phyloP scores from a whole-genome alignment of 106 monocot species.

The Cymbidium sinense region DNA sequence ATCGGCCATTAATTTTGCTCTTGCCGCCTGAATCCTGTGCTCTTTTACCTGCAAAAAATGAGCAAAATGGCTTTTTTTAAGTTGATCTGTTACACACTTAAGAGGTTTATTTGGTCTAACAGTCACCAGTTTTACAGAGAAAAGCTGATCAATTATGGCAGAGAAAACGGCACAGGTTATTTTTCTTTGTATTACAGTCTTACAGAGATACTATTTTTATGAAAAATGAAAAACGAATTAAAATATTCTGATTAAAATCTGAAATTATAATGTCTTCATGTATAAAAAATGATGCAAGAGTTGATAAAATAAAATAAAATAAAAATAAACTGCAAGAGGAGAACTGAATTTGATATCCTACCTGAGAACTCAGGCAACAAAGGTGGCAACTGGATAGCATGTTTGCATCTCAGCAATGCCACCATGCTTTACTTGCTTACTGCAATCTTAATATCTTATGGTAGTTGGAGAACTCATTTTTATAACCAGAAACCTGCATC shows the following conservation, averaged over 20 bases:
- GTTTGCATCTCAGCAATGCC: background rate
- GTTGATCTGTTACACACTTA: background rate
- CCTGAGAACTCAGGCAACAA: background rate
- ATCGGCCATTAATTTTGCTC: background rate
- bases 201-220: no score
- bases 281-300: background rate
- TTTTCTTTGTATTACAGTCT: no score
- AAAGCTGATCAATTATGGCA: no score
- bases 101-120: no score
- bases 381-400: background rate
- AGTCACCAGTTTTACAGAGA: no score
- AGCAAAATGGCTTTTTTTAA: background rate
- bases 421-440: background rate
- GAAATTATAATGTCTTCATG: background rate
- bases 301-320: background rate
- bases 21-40: background rate
- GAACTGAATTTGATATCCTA: background rate
- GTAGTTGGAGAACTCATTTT: background rate
- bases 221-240: no score
- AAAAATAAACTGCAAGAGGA: background rate
- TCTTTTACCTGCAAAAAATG: constrained; percentile 1
- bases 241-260: no score
- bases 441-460: background rate
- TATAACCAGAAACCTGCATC: constrained; percentile 4
- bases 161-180: no score